Percentiles rank a stretch among this genome's conserved stretches.
Evolutionary conservation across 2,329 filamentous ascomycete genomes (phyloP).

Genomic region (Aspergillus aculeatus): DNA sequence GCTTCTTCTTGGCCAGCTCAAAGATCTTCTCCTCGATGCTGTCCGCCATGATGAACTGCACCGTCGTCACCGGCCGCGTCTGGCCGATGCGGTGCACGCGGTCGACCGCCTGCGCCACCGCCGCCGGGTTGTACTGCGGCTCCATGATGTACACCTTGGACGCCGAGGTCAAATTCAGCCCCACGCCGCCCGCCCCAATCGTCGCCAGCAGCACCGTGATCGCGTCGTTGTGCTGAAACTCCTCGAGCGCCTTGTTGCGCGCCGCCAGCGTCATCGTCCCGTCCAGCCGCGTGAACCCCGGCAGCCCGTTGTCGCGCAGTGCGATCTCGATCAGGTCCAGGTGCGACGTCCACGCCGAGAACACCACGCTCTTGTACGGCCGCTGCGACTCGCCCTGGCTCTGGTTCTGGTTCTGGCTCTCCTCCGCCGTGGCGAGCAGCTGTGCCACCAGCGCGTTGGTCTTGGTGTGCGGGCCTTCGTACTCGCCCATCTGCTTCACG

Average conservation of each 20-base stretch:
- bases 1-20: conserved; percentile 86
- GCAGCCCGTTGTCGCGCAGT: conserved; percentile 56
- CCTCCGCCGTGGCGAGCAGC: conserved; percentile 63
- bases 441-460: conserved; percentile 78
- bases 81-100: conserved; percentile 90
- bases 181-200: conserved; percentile 86
- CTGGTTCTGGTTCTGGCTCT: conserved; percentile 45
- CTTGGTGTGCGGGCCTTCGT: conserved; percentile 87
- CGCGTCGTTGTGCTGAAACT: conserved; percentile 69
- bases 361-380: conserved; percentile 89
- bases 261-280: conserved; percentile 78
- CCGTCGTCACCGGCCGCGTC: conserved; percentile 80
- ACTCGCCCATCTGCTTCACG: conserved; percentile 64
- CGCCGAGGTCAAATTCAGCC: conserved; percentile 83
- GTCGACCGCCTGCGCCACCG: conserved; percentile 91
- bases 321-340: conserved; percentile 88
- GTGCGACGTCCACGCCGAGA: conserved; percentile 94
- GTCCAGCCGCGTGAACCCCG: conserved; percentile 75
- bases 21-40: conserved; percentile 96
- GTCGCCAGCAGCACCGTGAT: conserved; percentile 85
- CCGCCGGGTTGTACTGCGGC: conserved; percentile 93
- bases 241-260: conserved; percentile 72
- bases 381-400: conserved; percentile 51
- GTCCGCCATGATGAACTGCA: conserved; percentile 82
- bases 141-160: conserved; percentile 96